These are phyloP conservation scores for Cutaneotrichosporon cutaneum DNA, from an alignment of 1,284 basidiomycete species.

Conservation along the genomic window DNA sequence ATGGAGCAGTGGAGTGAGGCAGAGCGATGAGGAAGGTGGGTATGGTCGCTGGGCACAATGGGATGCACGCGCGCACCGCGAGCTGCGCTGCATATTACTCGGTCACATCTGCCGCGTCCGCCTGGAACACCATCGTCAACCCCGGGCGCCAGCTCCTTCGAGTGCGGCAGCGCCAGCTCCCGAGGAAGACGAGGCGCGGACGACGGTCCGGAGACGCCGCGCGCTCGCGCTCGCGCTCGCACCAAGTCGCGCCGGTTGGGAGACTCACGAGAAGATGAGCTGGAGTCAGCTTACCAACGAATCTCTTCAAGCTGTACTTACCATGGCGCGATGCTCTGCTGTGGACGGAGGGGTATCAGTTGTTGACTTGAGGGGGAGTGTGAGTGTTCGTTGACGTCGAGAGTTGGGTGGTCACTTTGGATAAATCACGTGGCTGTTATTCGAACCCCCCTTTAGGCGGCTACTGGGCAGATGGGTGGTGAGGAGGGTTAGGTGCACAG, in stretches of 20 bases:
- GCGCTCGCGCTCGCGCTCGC: neutral
- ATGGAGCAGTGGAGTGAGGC: too few relatives aligned
- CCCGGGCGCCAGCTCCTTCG: too few relatives aligned
- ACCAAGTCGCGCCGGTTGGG: neutral
- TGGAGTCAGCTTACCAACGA: conserved; percentile 29
- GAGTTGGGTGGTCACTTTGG: neutral
- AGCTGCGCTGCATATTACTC: too few relatives aligned
- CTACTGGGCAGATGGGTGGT: too few relatives aligned
- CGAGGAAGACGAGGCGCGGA: too few relatives aligned
- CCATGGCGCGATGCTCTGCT: conserved; percentile 12
- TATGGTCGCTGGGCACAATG: too few relatives aligned
- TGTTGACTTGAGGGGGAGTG: neutral
- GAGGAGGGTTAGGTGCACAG: too few relatives aligned
- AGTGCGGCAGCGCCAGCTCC: too few relatives aligned
- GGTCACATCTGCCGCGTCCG: too few relatives aligned
- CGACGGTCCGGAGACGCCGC: neutral
- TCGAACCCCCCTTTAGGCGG: neutral
- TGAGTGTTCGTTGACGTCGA: neutral
- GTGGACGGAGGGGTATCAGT: neutral
- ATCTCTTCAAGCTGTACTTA: neutral
- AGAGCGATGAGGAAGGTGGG: too few relatives aligned
- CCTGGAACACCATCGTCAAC: too few relatives aligned
- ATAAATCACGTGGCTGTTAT: neutral
- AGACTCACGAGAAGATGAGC: conserved; percentile 48
- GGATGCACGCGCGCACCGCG: too few relatives aligned